Conservation (phyloP, 805 yeast species). For the Kuraishia borneana region DNA sequence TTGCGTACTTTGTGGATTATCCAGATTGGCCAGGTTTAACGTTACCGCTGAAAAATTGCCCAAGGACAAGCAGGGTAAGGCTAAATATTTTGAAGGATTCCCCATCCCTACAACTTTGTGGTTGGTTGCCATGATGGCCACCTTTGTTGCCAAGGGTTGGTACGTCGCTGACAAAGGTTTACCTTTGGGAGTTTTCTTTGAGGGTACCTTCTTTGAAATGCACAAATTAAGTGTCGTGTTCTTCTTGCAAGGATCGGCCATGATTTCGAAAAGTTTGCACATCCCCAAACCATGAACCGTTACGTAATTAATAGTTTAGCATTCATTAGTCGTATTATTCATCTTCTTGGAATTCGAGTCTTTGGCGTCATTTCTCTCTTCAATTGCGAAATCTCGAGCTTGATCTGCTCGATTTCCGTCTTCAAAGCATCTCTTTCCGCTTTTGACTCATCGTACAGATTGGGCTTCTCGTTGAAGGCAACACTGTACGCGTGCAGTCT, state of each 20-base stretch:
- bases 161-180: constrained; percentile 26
- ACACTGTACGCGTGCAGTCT: constrained; percentile 85
- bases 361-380: too few relatives aligned
- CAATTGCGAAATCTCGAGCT: too few relatives aligned
- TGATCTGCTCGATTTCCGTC: background rate
- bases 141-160: constrained; percentile 40
- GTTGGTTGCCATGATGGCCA: constrained; percentile 65
- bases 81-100: constrained; percentile 89
- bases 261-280: constrained; percentile 82
- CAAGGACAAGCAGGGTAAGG: constrained; percentile 78
- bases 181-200: constrained; percentile 55
- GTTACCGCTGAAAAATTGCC: constrained; percentile 91
- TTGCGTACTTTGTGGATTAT: constrained; percentile 88
- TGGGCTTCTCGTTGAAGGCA: constrained; percentile 37
- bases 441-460: background rate
- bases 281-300: constrained; percentile 62
- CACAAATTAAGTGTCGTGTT: constrained; percentile 63
- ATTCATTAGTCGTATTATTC: too few relatives aligned
- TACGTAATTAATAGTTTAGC: too few relatives aligned
- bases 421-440: background rate
- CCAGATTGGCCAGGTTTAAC: constrained; percentile 90
- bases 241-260: constrained; percentile 75
- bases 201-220: constrained; percentile 52
- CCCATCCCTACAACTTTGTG: constrained; percentile 87
- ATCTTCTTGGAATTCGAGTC: background rate